Conservation (phyloP, 2,329 filamentous ascomycete genomes). For the Arthrobotrys musiformis region DNA sequence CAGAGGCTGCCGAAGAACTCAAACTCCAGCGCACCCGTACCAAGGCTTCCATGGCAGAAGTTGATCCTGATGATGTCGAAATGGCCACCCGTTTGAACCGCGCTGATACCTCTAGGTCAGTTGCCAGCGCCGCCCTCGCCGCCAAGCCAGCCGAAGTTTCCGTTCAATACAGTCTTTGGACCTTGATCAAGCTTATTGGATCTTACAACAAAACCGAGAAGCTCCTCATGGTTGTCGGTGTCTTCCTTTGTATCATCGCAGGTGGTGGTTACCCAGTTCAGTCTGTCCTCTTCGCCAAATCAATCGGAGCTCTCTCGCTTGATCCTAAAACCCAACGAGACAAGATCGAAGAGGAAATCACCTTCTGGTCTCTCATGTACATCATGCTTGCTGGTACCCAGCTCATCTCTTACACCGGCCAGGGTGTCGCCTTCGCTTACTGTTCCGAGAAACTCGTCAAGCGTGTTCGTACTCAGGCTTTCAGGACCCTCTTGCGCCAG, state of each 20-base stretch:
- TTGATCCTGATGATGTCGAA: slow-evolving; percentile 72
- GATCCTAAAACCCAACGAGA: slow-evolving; percentile 29
- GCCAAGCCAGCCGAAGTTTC: slow-evolving; percentile 67
- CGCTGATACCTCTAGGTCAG: slow-evolving; percentile 68
- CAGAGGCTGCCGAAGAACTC: slow-evolving; percentile 61
- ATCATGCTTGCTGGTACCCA: slow-evolving; percentile 81
- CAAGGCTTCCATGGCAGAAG: slow-evolving; percentile 61
- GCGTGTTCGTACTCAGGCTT: slow-evolving; percentile 82
- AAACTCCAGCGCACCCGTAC: slow-evolving; percentile 62
- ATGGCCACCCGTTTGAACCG: slow-evolving; percentile 70
- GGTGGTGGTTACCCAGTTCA: slow-evolving; percentile 82
- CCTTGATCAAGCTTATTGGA: slow-evolving; percentile 79
- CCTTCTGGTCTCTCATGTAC: slow-evolving; percentile 92
- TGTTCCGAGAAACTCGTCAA: slow-evolving; percentile 88
- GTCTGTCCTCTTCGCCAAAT: slow-evolving; percentile 87
- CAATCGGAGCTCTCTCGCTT: slow-evolving; percentile 76
- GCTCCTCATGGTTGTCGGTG: slow-evolving; percentile 76
- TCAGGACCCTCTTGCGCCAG: slow-evolving; percentile 88
- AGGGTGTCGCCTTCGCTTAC: slow-evolving; percentile 80
- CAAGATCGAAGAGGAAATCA: slow-evolving; percentile 74
- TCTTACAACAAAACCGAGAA: slow-evolving; percentile 81
- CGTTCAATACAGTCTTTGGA: slow-evolving; percentile 75
- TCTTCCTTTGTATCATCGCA: slow-evolving; percentile 79
- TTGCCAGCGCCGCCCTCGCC: slow-evolving; percentile 77
- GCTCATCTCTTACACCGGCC: slow-evolving; percentile 74